Evolutionary conservation across 306 rosid genomes (phyloP), one percentile per base, ranked within the genome.

Genomic region (Bauhinia variegata): DNA sequence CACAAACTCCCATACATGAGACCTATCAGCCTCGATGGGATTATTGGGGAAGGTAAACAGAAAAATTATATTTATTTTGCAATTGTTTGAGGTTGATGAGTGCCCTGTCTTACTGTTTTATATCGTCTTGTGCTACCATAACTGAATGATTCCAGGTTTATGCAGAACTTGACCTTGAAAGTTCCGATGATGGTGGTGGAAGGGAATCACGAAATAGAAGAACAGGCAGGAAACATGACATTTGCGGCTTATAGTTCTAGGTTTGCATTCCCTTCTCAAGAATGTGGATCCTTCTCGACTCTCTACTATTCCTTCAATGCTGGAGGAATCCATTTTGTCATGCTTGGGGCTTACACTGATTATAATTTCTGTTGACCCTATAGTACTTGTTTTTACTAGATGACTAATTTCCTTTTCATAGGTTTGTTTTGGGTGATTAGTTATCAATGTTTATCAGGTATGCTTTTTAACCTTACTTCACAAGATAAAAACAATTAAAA

Each of bases 21-120:
- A 80, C 92, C 46, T 91, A 84, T 80, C 97, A 86, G 78, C 97
- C 96, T 86, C 80, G 91, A 54, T 91, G 96, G 97, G 97, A 86
- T 79, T 81, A 86, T 64, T 91, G 96, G 97, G 97, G 93, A 79
- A 91, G 97, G 97, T 91, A 55, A 67, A 14, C 13, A 37, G 54
- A 55, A 47, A 60, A 66, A 12, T 34, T 28, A 39, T 66, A 42
- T 52, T 54, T 34, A 12, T 61, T 51, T 17, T 53, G 33, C n/a
- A 65, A 54, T 48, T 19, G 48, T 65, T 49, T 18, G 33, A 16
- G 49, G 47, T 23, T 70, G 53, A 28, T 11, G 49, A 55, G 53
- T 13, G 13, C 19, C 36, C 68, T 41, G 19, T 52, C 68, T 36
- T 52, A 44, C 33, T 42, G 34, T 28, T 48, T 8, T 18, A 42